Percentiles rank a stretch among this genome's conserved stretches.
These are phyloP conservation scores for Viridothelium virens DNA, from an alignment of 495 filamentous ascomycete species.

Conservation along the genomic window DNA sequence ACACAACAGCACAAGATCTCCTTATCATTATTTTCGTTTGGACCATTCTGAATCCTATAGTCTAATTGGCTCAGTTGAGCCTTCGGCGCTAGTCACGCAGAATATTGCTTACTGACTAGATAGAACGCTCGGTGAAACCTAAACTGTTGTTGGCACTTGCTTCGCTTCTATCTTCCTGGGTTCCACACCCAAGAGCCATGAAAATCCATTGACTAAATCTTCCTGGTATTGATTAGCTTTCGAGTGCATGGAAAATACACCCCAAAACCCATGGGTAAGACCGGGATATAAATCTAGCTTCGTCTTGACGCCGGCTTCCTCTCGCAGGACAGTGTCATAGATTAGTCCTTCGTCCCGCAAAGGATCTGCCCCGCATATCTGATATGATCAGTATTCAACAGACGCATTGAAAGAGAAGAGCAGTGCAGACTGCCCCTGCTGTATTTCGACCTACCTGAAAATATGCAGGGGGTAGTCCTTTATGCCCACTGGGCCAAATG, in stretches of 20 bases:
- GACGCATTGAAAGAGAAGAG: neutral
- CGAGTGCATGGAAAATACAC: neutral
- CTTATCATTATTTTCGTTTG: too few relatives aligned
- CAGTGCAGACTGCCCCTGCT: neutral
- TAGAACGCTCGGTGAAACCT: neutral
- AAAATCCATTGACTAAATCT: neutral
- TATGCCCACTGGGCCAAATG: neutral
- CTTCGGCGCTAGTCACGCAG: too few relatives aligned
- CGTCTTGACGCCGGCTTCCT: slow-evolving; percentile 20
- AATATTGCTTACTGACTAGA: too few relatives aligned
- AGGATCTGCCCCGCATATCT: slow-evolving; percentile 37
- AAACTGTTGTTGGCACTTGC: neutral
- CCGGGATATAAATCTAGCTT: slow-evolving; percentile 21
- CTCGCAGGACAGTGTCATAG: slow-evolving; percentile 32
- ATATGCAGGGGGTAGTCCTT: slow-evolving; percentile 17
- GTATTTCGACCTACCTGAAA: slow-evolving; percentile 18
- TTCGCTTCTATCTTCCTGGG: neutral
- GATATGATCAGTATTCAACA: neutral
- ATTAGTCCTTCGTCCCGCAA: slow-evolving; percentile 39
- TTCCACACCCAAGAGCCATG: neutral
- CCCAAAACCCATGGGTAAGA: slow-evolving; percentile 40
- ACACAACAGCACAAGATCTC: too few relatives aligned
- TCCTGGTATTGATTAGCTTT: neutral
- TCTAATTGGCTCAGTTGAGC: too few relatives aligned
- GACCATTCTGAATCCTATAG: too few relatives aligned